Conservation (phyloP, 139 green algal genomes). For the Chlorella sp. region DNA sequence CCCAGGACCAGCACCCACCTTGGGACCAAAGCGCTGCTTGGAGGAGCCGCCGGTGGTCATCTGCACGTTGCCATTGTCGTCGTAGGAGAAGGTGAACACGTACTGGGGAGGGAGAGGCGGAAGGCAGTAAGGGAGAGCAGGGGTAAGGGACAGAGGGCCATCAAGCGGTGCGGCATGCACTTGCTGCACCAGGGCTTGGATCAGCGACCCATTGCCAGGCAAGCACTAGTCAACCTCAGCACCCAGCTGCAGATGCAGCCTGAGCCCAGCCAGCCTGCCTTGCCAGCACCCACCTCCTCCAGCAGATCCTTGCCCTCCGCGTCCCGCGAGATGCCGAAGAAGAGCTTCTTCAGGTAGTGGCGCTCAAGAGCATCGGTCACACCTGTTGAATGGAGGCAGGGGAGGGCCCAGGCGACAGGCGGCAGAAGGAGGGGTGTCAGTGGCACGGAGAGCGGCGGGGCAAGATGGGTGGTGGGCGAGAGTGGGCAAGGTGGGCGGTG, state of each 20-base stretch:
- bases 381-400: constrained; percentile 50
- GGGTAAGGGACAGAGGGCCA: too few species aligned
- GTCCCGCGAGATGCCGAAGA: constrained; percentile 82
- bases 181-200: too few species aligned
- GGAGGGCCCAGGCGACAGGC: background rate
- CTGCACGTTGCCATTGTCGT: constrained; percentile 41
- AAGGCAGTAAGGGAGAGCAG: background rate
- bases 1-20: background rate
- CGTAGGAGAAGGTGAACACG: constrained; percentile 80
- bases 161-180: too few species aligned
- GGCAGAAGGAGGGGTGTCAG: too few species aligned
- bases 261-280: too few species aligned
- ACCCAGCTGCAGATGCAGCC: too few species aligned
- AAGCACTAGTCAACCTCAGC: background rate
- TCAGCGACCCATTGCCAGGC: background rate
- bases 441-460: background rate
- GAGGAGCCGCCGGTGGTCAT: constrained; percentile 13
- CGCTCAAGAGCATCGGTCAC: constrained; percentile 73
- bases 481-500: background rate
- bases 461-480: background rate
- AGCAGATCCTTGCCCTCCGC: constrained; percentile 68
- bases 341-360: constrained; percentile 76
- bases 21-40: constrained; percentile 17
- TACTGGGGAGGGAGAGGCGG: constrained; percentile 56
- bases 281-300: constrained; percentile 68